Conservation (phyloP, 768 basidiomycete genomes). For the Phaeotremella fagi region DNA sequence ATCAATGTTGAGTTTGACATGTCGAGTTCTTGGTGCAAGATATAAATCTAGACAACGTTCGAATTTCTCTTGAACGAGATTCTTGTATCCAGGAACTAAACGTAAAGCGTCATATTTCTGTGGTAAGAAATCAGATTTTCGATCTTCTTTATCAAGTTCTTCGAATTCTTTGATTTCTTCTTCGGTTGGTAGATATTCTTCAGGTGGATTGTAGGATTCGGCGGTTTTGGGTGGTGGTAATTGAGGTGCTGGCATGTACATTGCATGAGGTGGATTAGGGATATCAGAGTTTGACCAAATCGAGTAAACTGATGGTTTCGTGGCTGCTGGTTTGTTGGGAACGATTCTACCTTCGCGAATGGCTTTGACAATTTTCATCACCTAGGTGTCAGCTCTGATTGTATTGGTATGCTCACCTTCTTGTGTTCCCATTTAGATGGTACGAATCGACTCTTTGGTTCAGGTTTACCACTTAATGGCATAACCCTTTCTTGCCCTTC, state of each 20-base stretch:
- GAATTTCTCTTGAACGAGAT: conserved; percentile 90
- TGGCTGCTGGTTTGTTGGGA: conserved; percentile 76
- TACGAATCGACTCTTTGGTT: conserved; percentile 93
- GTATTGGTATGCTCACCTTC: conserved; percentile 59
- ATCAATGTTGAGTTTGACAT: conserved; percentile 77
- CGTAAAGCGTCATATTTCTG: conserved; percentile 78
- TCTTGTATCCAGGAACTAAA: conserved; percentile 83
- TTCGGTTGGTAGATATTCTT: conserved; percentile 85
- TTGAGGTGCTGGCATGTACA: conserved; percentile 91
- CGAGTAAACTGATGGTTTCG: conserved; percentile 65
- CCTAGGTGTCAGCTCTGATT: conserved; percentile 52
- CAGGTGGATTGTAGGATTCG: conserved; percentile 99
- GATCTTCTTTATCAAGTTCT: conserved; percentile 75
- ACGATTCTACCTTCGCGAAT: conserved; percentile 93
- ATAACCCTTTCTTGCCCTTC: conserved; percentile 90
- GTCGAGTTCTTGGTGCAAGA: conserved; percentile 79
- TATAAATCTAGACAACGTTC: conserved; percentile 91
- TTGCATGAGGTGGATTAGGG: conserved; percentile 64
- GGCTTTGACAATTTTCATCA: conserved; percentile 99
- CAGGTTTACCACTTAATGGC: conserved; percentile 84
- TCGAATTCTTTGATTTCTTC: conserved; percentile 80
- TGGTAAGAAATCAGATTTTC: conserved; percentile 82
- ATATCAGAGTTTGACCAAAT: conserved; percentile 73
- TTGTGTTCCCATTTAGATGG: conserved; percentile 99
- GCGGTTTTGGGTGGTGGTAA: conserved; percentile 78